Percentiles rank a stretch among this genome's conserved stretches.
phyloP scores from a whole-genome alignment of 306 rosid species.

The Crotalaria pallida region DNA sequence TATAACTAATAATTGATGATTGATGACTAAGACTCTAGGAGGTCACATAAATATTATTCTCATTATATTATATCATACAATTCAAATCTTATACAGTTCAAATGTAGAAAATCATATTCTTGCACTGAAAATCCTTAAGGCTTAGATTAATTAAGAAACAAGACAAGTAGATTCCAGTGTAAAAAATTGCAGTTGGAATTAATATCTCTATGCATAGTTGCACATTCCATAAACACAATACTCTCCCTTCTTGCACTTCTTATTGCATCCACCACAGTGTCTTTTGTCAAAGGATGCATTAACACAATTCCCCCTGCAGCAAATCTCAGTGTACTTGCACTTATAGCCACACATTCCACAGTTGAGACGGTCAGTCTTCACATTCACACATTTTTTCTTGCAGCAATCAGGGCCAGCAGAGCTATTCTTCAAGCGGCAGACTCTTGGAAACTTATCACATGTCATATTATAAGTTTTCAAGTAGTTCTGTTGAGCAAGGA shows the following conservation, averaged over 20 bases:
- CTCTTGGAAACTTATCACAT: neutral
- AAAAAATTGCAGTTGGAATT: neutral
- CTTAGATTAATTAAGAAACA: neutral
- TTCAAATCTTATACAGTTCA: too few species aligned
- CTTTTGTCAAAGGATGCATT: conserved; percentile 33
- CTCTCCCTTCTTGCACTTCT: conserved; percentile 42
- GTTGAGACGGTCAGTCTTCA: conserved; percentile 12
- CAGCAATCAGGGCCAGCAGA: neutral
- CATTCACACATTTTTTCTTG: neutral
- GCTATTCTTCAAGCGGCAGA: neutral
- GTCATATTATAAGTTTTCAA: neutral
- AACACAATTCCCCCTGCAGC: conserved; percentile 40
- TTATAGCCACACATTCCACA: conserved; percentile 43
- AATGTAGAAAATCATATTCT: too few species aligned
- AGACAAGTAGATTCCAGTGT: neutral
- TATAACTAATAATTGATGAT: too few species aligned
- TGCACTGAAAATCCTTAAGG: too few species aligned
- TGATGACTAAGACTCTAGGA: too few species aligned
- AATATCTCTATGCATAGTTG: conserved; percentile 27
- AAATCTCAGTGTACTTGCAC: conserved; percentile 29
- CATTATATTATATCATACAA: too few species aligned
- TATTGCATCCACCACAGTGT: conserved; percentile 55
- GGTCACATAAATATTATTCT: too few species aligned
- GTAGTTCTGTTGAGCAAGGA: neutral
- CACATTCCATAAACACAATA: conserved; percentile 46